Percentiles rank a stretch among this genome's conserved stretches.
Conservation (phyloP, 2,329 filamentous ascomycete species). For the Mycocentrospora acerina region DNA sequence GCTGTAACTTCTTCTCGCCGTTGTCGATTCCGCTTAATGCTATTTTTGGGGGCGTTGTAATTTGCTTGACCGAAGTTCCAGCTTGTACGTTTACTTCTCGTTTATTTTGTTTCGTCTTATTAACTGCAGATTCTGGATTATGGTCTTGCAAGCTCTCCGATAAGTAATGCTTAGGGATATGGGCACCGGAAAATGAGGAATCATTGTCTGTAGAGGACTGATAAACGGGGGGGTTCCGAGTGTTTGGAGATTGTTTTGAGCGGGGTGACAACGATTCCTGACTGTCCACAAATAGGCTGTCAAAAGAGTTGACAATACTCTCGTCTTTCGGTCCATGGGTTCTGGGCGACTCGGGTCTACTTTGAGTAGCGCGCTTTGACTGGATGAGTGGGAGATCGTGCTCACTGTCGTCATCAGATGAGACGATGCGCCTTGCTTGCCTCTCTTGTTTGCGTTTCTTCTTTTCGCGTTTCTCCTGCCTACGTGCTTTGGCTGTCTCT, state of each 20-base stretch:
- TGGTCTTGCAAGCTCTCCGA: slow-evolving; percentile 4
- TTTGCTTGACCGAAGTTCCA: too few species aligned
- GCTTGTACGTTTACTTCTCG: not conserved
- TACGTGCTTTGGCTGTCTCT: slow-evolving; percentile 6
- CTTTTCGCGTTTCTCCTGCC: slow-evolving; percentile 16
- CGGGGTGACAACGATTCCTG: not conserved
- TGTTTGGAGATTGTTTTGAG: slow-evolving; percentile 1
- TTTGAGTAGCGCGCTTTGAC: slow-evolving; percentile 1
- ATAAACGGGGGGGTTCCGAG: slow-evolving; percentile 14
- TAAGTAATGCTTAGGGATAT: slow-evolving; percentile 6
- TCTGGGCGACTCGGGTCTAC: not conserved
- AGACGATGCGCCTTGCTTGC: slow-evolving; percentile 3
- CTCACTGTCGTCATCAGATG: slow-evolving; percentile 12
- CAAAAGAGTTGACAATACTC: too few species aligned
- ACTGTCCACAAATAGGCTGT: slow-evolving; percentile 12
- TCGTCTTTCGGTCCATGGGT: not conserved
- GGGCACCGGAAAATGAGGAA: slow-evolving; percentile 2
- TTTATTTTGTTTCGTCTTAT: not conserved
- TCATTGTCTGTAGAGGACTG: slow-evolving; percentile 21
- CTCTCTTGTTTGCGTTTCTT: slow-evolving; percentile 15
- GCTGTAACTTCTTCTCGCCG: too few species aligned
- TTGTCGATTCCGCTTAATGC: too few species aligned
- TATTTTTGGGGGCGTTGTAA: too few species aligned
- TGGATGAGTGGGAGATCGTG: slow-evolving; percentile 11
- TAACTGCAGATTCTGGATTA: not conserved